phyloP scores from a whole-genome alignment of 1,139 yeast species.

The Candida sojae region DNA sequence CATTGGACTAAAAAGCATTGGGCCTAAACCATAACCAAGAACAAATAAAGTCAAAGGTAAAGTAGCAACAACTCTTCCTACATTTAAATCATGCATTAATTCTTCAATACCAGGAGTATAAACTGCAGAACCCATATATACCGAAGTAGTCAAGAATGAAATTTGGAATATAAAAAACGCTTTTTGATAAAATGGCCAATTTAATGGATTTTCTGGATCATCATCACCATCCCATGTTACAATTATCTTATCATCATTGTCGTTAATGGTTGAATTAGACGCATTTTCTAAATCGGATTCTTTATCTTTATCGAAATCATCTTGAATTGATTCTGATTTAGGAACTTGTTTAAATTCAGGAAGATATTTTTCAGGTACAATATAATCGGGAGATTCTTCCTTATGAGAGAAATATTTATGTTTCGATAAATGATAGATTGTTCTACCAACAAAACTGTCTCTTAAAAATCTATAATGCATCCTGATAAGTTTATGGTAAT shows the following conservation, averaged over 20 bases:
- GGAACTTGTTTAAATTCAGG: conserved; percentile 6
- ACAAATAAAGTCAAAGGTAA: conserved; percentile 45
- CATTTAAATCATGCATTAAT: conserved; percentile 43
- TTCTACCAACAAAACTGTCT: conserved; percentile 32
- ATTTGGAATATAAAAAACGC: conserved; percentile 22
- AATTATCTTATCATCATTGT: conserved; percentile 11
- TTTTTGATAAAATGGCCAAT: conserved; percentile 26
- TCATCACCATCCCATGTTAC: conserved; percentile 30
- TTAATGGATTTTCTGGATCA: conserved; percentile 32
- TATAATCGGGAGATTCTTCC: conserved; percentile 32
- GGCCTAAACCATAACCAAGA: conserved; percentile 59
- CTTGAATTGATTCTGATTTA: conserved; percentile 1
- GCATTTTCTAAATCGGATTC: not conserved
- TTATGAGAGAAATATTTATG: conserved; percentile 25
- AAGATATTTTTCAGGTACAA: conserved; percentile 33
- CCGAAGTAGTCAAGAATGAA: conserved; percentile 23
- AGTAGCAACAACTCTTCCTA: conserved; percentile 44
- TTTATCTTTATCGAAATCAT: conserved; percentile 2
- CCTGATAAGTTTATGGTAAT: not conserved
- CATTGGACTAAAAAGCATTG: conserved; percentile 55
- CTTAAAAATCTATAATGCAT: conserved; percentile 19
- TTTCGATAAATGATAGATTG: conserved; percentile 27
- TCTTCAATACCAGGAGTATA: conserved; percentile 31
- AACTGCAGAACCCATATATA: conserved; percentile 31
- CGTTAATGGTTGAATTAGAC: not conserved